These are phyloP conservation scores for Ustilago loliicola DNA, from an alignment of 1,284 basidiomycete genomes.

Conservation along the genomic window DNA sequence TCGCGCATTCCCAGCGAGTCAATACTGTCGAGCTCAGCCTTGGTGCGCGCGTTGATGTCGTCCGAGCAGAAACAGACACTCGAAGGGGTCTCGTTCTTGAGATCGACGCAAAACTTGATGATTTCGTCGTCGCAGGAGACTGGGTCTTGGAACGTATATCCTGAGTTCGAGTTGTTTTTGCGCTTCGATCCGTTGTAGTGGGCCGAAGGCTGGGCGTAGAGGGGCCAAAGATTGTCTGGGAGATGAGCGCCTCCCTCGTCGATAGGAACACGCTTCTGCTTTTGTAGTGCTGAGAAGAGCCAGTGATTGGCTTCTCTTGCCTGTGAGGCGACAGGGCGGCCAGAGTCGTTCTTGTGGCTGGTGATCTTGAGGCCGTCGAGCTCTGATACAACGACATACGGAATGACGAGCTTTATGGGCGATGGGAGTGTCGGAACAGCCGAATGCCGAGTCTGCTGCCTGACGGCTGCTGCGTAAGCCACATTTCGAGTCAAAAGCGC, in stretches of 20 bases:
- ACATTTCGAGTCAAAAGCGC: slow-evolving; percentile 44
- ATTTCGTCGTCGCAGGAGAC: slow-evolving; percentile 45
- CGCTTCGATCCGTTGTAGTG: slow-evolving; percentile 26
- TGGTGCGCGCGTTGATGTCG: slow-evolving; percentile 54
- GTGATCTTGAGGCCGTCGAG: slow-evolving; percentile 50
- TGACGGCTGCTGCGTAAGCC: slow-evolving; percentile 20
- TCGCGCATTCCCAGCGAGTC: slow-evolving; percentile 45
- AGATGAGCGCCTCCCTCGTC: slow-evolving; percentile 23
- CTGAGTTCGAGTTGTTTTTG: not conserved
- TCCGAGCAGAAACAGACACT: slow-evolving; percentile 47
- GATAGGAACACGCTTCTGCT: slow-evolving; percentile 49
- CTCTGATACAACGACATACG: slow-evolving; percentile 44
- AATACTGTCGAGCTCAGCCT: slow-evolving; percentile 43
- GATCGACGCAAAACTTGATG: slow-evolving; percentile 40
- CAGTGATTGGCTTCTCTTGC: slow-evolving; percentile 51
- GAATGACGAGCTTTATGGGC: slow-evolving; percentile 46
- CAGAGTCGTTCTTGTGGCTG: slow-evolving; percentile 28
- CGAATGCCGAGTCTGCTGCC: slow-evolving; percentile 6
- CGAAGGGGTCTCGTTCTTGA: slow-evolving; percentile 24
- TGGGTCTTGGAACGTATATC: slow-evolving; percentile 12
- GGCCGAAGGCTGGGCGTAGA: slow-evolving; percentile 33
- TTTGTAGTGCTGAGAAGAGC: slow-evolving; percentile 48
- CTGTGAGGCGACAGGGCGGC: slow-evolving; percentile 32
- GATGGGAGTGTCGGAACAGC: slow-evolving; percentile 20
- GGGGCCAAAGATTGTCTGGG: slow-evolving; percentile 32